Evolutionary conservation across 2,329 filamentous ascomycete species (phyloP).

Genomic region (Bipolaris oryzae): DNA sequence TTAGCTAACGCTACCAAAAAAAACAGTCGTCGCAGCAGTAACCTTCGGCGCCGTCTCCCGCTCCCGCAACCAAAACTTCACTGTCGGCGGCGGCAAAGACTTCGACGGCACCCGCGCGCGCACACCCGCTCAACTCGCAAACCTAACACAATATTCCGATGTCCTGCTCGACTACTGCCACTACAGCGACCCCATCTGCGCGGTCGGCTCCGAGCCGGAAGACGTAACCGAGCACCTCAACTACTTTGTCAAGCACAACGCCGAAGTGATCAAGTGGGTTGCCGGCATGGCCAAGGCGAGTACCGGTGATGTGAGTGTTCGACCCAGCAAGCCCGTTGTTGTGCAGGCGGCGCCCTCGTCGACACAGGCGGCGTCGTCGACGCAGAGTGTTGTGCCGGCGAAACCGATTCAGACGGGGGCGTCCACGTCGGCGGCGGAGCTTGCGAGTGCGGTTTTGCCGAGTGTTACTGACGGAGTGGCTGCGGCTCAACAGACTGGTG

Average conservation of each 20-base stretch:
- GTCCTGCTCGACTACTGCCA: constrained; percentile 69
- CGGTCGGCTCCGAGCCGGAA: constrained; percentile 57
- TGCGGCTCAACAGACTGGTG: constrained; percentile 14
- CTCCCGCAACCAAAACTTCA: constrained; percentile 30
- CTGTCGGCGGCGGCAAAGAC: constrained; percentile 28
- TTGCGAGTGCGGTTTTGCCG: not conserved
- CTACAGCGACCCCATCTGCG: constrained; percentile 67
- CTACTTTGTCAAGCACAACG: constrained; percentile 54
- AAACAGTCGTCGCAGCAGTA: constrained; percentile 32
- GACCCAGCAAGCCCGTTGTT: constrained; percentile 15
- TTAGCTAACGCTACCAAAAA: no score
- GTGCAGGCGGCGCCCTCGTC: constrained; percentile 2
- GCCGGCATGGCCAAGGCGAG: constrained; percentile 22
- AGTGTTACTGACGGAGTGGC: constrained; percentile 16
- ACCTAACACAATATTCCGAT: constrained; percentile 22
- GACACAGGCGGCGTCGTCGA: not conserved
- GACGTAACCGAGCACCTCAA: constrained; percentile 63
- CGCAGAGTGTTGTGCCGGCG: constrained; percentile 5
- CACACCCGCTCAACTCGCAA: constrained; percentile 21
- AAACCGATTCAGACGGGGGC: constrained; percentile 9
- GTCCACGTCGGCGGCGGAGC: not conserved
- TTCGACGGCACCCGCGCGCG: constrained; percentile 32
- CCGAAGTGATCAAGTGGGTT: constrained; percentile 29
- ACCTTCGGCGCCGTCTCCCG: constrained; percentile 37
- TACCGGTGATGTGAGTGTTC: constrained; percentile 17